Evolutionary conservation across 2,329 filamentous ascomycete genomes (phyloP).

Genomic region (Claviceps sp.): DNA sequence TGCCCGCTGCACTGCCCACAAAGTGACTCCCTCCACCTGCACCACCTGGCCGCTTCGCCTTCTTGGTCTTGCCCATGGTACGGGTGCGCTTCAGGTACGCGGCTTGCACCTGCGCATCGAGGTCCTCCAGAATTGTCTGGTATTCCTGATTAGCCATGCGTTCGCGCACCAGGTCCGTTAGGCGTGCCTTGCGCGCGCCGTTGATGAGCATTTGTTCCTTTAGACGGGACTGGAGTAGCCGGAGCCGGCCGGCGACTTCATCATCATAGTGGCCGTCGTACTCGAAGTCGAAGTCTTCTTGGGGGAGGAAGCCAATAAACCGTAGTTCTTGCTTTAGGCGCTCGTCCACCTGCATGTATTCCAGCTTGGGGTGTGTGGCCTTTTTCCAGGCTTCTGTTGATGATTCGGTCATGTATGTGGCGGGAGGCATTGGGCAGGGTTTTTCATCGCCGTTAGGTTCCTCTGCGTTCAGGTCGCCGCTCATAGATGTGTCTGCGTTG

Average conservation of each 20-base stretch:
- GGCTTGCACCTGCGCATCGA: slow-evolving; percentile 87
- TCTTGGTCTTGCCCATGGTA: slow-evolving; percentile 87
- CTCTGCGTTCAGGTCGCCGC: slow-evolving; percentile 31
- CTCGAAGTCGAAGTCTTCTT: slow-evolving; percentile 51
- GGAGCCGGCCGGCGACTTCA: slow-evolving; percentile 80
- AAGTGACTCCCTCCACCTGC: slow-evolving; percentile 57
- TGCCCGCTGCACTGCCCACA: slow-evolving; percentile 44
- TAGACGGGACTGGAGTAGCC: slow-evolving; percentile 69
- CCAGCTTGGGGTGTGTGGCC: slow-evolving; percentile 58
- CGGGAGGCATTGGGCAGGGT: slow-evolving; percentile 41
- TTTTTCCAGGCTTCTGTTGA: slow-evolving; percentile 68
- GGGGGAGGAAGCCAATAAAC: slow-evolving; percentile 74
- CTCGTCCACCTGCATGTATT: slow-evolving; percentile 79
- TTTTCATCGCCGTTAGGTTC: slow-evolving; percentile 23
- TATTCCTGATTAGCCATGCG: slow-evolving; percentile 96
- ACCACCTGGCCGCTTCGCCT: slow-evolving; percentile 68
- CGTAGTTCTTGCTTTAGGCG: slow-evolving; percentile 82
- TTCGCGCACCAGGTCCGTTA: slow-evolving; percentile 79
- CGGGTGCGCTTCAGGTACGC: slow-evolving; percentile 93
- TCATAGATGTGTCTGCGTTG: slow-evolving; percentile 41
- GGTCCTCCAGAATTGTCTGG: slow-evolving; percentile 88
- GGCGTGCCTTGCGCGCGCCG: slow-evolving; percentile 74
- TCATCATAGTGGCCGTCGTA: slow-evolving; percentile 89
- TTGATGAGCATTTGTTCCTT: slow-evolving; percentile 77
- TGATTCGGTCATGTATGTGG: slow-evolving; percentile 68